Evolutionary conservation across 805 yeast species (phyloP).

Genomic region (Metschnikowia baotianmanensis): DNA sequence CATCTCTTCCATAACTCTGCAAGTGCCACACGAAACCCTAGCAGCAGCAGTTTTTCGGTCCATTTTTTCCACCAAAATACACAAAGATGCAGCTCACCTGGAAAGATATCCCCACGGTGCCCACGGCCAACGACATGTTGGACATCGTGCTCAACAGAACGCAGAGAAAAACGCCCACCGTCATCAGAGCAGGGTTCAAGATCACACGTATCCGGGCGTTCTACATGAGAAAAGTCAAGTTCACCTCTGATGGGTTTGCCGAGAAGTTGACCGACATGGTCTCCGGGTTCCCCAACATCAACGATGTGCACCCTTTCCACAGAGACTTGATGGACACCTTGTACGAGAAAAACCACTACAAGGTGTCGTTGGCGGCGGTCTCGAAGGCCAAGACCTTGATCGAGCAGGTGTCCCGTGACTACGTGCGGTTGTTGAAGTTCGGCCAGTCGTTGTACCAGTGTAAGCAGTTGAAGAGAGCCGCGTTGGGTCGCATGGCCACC

Average conservation of each 20-base stretch:
- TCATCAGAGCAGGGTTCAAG: constrained; percentile 92
- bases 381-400: constrained; percentile 91
- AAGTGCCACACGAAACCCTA: too few relatives aligned
- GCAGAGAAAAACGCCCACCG: constrained; percentile 99
- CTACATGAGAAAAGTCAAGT: constrained; percentile 97
- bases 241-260: constrained; percentile 91
- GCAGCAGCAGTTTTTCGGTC: too few relatives aligned
- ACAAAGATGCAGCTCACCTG: constrained; percentile 85
- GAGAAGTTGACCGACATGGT: constrained; percentile 88
- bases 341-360: constrained; percentile 97
- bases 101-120: constrained; percentile 97
- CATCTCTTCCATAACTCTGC: constrained; percentile 1
- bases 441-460: constrained; percentile 99
- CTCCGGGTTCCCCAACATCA: constrained; percentile 90
- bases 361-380: constrained; percentile 91
- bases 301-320: constrained; percentile 98
- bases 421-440: constrained; percentile 87
- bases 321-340: constrained; percentile 96
- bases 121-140: constrained; percentile 86
- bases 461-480: constrained; percentile 97
- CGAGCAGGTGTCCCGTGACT: constrained; percentile 96
- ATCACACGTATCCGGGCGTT: constrained; percentile 95
- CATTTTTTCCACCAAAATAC: neutral
- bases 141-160: constrained; percentile 96
- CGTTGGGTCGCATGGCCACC: constrained; percentile 99